Conservation (phyloP, 2,329 filamentous ascomycete species). For the Scedosporium minutisporum region DNA sequence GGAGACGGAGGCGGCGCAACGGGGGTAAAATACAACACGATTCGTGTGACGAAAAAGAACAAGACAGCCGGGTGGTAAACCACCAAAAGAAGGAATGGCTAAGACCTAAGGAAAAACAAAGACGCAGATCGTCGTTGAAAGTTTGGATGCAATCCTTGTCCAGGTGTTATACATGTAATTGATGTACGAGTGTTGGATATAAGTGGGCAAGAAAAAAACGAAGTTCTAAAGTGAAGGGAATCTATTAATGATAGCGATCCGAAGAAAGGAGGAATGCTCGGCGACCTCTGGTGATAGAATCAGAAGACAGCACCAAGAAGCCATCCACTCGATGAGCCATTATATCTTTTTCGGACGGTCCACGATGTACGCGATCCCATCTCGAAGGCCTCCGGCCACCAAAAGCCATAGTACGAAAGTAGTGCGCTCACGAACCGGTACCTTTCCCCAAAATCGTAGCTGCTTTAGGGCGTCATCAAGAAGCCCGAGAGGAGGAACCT, state of each 20-base stretch:
- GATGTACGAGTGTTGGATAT: not conserved
- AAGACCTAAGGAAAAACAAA: not conserved
- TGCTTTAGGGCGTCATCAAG: not conserved
- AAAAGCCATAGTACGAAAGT: not conserved
- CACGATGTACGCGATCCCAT: not conserved
- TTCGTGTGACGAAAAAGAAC: not conserved
- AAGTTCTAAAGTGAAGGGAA: not conserved
- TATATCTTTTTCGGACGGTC: slow-evolving; percentile 1
- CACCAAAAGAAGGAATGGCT: not conserved
- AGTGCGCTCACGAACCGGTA: not conserved
- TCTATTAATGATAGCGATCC: not conserved
- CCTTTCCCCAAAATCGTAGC: not conserved
- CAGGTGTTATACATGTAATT: not conserved
- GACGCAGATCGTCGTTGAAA: not conserved
- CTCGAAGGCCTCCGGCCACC: slow-evolving; percentile 7
- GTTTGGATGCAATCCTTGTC: not conserved
- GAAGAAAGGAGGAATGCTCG: not conserved
- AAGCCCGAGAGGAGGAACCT: not conserved
- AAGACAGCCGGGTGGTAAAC: not conserved
- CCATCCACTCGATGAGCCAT: not conserved
- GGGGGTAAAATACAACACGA: not conserved
- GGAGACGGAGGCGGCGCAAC: slow-evolving; percentile 2
- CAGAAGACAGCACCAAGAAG: not conserved
- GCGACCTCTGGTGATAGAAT: not conserved
- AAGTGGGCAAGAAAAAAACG: not conserved